These are phyloP conservation scores for Kwoniella heveanensis DNA, from an alignment of 768 basidiomycete species.

Conservation along the genomic window DNA sequence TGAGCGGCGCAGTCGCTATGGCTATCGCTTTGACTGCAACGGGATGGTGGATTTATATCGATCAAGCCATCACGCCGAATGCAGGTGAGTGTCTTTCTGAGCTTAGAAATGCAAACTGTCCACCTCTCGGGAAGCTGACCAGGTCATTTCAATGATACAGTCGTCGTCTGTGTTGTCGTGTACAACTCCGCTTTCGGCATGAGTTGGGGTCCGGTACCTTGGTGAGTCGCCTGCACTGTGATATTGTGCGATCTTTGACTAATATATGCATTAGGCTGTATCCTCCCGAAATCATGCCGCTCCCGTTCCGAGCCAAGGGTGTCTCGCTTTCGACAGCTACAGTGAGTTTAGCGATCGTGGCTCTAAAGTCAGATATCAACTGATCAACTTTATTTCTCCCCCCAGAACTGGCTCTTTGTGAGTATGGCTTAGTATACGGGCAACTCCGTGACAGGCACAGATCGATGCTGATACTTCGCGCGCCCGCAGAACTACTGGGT, in stretches of 20 bases:
- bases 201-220: constrained; percentile 83
- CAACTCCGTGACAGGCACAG: no score
- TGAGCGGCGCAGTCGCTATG: constrained; percentile 89
- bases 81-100: constrained; percentile 56
- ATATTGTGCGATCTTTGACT: no score
- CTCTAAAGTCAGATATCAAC: no score
- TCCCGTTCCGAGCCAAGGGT: constrained; percentile 88
- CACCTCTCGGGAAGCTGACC: no score
- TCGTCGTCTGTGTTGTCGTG: constrained; percentile 83
- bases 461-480: no score
- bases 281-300: constrained; percentile 73
- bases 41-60: constrained; percentile 92
- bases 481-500: constrained; percentile 76
- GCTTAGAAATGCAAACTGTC: no score
- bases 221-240: constrained; percentile 55
- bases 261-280: constrained; percentile 38
- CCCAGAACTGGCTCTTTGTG: constrained; percentile 62
- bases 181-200: constrained; percentile 91
- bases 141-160: no score
- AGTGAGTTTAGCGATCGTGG: constrained; percentile 47
- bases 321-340: constrained; percentile 92
- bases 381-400: no score
- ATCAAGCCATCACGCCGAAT: constrained; percentile 78
- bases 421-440: no score
- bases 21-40: constrained; percentile 73